Percentiles rank a stretch among this genome's conserved stretches.
phyloP scores from a whole-genome alignment of 805 yeast genomes.

The Candida incommunis region DNA sequence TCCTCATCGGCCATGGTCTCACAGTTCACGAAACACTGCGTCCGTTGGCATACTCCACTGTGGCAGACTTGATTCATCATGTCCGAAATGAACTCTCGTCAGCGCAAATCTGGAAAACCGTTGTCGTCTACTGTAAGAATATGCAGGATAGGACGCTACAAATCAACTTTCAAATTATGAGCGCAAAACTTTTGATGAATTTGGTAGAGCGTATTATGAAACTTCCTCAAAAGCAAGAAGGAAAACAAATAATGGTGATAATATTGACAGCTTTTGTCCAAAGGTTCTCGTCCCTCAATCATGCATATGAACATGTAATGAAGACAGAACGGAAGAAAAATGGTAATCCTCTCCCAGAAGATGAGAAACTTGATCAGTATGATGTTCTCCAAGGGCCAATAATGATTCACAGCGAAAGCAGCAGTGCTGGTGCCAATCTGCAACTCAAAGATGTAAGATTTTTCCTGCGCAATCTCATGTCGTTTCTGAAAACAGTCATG shows the following conservation, averaged over 20 bases:
- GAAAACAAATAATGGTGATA: constrained; percentile 68
- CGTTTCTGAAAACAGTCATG: constrained; percentile 78
- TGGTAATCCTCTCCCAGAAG: not conserved
- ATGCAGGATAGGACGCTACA: constrained; percentile 73
- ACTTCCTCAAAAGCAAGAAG: constrained; percentile 67
- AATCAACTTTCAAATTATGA: constrained; percentile 87
- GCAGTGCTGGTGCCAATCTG: constrained; percentile 32
- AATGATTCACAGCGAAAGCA: constrained; percentile 19
- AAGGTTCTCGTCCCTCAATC: constrained; percentile 61
- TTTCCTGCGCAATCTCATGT: constrained; percentile 75
- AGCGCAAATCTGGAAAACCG: constrained; percentile 77
- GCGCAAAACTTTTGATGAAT: constrained; percentile 79
- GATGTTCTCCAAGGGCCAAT: constrained; percentile 10
- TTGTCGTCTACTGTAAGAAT: constrained; percentile 64
- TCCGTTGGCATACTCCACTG: constrained; percentile 87
- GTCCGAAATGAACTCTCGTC: constrained; percentile 73
- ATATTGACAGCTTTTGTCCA: constrained; percentile 82
- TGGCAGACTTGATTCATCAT: constrained; percentile 90
- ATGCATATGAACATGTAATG: constrained; percentile 54
- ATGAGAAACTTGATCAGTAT: not conserved
- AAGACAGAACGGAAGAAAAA: constrained; percentile 38
- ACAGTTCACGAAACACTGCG: constrained; percentile 82
- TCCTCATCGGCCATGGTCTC: constrained; percentile 82
- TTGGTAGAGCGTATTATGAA: constrained; percentile 79
- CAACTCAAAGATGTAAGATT: constrained; percentile 80